Base-by-base conservation (phyloP, 176 grass and related monocot species). In the Bromus sterilis region DNA sequence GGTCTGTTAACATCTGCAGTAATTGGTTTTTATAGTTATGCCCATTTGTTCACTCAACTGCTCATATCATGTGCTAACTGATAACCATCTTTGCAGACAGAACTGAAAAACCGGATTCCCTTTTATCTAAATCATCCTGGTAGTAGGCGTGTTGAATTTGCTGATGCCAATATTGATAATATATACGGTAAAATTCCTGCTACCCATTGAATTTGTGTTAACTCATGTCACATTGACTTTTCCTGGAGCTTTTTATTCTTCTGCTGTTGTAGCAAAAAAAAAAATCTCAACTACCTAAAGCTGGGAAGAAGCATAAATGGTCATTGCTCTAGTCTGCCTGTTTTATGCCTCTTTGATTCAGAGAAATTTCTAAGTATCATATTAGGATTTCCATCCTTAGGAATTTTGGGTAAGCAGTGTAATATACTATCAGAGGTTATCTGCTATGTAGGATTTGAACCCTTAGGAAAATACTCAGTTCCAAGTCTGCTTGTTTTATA, bases 1-100 rank as follows among this genome's bases (percentile, higher is more conserved):
- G 79, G 79, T 81, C 28, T 56, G 65, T 66, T 81, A 57, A 81
- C 33, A 57, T 42, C 33, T 71, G 34, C 32, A 37, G 35, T 25
- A 1, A 14, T 51, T 53, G 58, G 18, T 67, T 67, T 80, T 9
- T 67, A 9, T 26, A 67, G 29, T 68, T 68, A 53, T 68, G 35
- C 66, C 65, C 49, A 81, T 34, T 66, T 81, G 43, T 18, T 80
- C 21, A 5, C 32, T 57, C 32, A 40, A 36, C 51, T 56, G 14
- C 14, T 29, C n/a, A 9, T 21, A 7, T 56, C 14, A 23, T 23
- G 39, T 40, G 46, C 78, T 56, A 53, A 70, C 48, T 41, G 34
- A 71, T 40, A 56, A 41, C 9, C 65, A 57, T 81, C 32, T 81
- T 30, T 42, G 79, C 65, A 81, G 79, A 46, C 11, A 1, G 33